Percentiles rank a stretch among this genome's conserved stretches.
phyloP scores from a whole-genome alignment of 2,329 filamentous ascomycete genomes.

The Colletotrichum paranaense region DNA sequence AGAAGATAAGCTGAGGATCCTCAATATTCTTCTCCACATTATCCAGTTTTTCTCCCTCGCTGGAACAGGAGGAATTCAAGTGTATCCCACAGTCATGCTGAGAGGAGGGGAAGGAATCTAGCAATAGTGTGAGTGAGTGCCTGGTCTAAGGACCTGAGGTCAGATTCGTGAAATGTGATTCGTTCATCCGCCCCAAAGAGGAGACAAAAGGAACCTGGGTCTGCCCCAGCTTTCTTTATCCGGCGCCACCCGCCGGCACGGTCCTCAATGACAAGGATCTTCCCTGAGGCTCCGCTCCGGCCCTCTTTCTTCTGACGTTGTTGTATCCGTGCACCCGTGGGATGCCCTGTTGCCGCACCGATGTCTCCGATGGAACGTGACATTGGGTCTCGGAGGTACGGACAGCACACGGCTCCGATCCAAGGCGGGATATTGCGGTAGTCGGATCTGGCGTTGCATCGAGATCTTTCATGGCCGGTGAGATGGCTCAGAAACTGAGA shows the following conservation, averaged over 20 bases:
- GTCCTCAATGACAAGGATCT: not conserved
- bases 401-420: not conserved
- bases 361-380: constrained; percentile 33
- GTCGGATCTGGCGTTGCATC: not conserved
- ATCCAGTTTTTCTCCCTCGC: not conserved
- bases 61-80: not conserved
- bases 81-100: not conserved
- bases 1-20: constrained; percentile 17
- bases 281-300: constrained; percentile 24
- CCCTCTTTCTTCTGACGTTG: too few relatives aligned
- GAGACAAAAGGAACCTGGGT: constrained; percentile 21
- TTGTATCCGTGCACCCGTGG: too few relatives aligned
- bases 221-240: constrained; percentile 14
- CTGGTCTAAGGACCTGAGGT: constrained; percentile 7
- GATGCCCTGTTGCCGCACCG: not conserved
- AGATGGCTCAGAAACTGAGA: not conserved
- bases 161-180: constrained; percentile 5
- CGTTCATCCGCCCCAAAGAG: not conserved
- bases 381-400: not conserved
- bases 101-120: not conserved
- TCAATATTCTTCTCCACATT: constrained; percentile 22
- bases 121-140: not conserved
- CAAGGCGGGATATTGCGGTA: not conserved
- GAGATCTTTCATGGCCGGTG: not conserved
- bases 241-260: constrained; percentile 13